Base-by-base conservation (phyloP, 768 basidiomycete species). In the Gloeophyllum trabeum region DNA sequence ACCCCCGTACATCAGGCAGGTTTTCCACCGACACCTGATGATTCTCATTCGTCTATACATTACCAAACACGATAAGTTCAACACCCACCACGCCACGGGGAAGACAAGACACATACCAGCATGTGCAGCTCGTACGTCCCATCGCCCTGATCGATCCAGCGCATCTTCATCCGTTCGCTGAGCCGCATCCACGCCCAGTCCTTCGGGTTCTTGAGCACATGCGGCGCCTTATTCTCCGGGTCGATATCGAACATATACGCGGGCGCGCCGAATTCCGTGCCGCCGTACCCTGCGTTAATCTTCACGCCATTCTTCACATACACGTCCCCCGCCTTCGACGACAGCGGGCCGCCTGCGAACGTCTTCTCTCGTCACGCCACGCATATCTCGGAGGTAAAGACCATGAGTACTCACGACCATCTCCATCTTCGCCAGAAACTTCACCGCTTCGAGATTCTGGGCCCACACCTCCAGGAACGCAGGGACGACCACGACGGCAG, bases 391-490 rank as follows among this genome's bases (percentile, higher is more conserved):
- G n/a, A n/a, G n/a, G n/a, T n/a, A n/a, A n/a, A n/a, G n/a, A n/a
- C n/a, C 3, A 48, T 45, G 3, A 50, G n/a, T n/a, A n/a, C n/a
- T n/a, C n/a, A 51, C 18, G 2, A n/a, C n/a, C n/a, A 39, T 32
- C 19, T 41, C 26, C 44, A 51, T 40, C 1, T 41, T 22, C 4
- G 43, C 30, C 10, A 53, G 39, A 28, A 28, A 49, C 22, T 49
- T 35, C 21, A 51, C 13, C 20, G 23, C 35, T 16, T 49, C 46
- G 6, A 49, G 43, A 14, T 35, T 43, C n/a, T 51, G 48, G 6
- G 46, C 39, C 50, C 52, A 53, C 3, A 52, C 51, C 46, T 52
- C 51, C 2, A 52, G 7, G 28, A 46, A 46, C 5, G 48, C 28
- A 22, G 51, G 51, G 5, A 52, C 51, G 35, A 28, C 43, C 2